Conservation (phyloP, 23 red algal genomes). For the Chondrus crispus region DNA sequence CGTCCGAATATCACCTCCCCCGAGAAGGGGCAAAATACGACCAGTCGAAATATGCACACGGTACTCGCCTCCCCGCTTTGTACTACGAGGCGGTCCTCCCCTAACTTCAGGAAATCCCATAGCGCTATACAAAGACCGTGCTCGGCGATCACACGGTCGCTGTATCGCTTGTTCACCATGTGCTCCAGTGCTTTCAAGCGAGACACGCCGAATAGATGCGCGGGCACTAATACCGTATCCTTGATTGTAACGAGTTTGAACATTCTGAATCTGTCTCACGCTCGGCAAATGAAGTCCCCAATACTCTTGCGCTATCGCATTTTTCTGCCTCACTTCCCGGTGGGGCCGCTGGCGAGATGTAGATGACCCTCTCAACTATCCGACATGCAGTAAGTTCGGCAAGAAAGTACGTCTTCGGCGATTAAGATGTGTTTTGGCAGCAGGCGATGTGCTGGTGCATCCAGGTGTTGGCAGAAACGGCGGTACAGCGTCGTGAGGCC, state of each 20-base stretch:
- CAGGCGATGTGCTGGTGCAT: no score
- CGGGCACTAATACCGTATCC: constrained; percentile 58
- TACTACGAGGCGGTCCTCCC: constrained; percentile 40
- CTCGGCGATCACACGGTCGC: constrained; percentile 44
- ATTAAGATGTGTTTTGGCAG: no score
- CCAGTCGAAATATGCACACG: constrained; percentile 47
- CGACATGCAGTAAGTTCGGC: no score
- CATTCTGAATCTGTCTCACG: no score
- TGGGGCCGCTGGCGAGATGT: no score
- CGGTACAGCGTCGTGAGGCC: no score
- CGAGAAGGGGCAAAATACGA: constrained; percentile 64
- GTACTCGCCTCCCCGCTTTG: constrained; percentile 33
- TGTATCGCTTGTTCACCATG: constrained; percentile 48
- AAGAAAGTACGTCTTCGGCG: no score
- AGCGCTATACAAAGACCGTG: constrained; percentile 50
- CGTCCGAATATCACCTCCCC: constrained; percentile 56
- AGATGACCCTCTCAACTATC: no score
- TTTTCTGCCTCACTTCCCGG: no score
- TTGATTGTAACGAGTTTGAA: constrained; percentile 64
- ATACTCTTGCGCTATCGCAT: no score
- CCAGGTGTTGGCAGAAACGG: no score
- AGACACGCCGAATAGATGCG: constrained; percentile 37
- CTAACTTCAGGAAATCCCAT: constrained; percentile 56
- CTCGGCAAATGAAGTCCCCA: no score
- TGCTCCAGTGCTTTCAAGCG: constrained; percentile 36